These are phyloP conservation scores for Cryptosporidium felis DNA, from an alignment of 169 alveolate species.

Conservation along the genomic window DNA sequence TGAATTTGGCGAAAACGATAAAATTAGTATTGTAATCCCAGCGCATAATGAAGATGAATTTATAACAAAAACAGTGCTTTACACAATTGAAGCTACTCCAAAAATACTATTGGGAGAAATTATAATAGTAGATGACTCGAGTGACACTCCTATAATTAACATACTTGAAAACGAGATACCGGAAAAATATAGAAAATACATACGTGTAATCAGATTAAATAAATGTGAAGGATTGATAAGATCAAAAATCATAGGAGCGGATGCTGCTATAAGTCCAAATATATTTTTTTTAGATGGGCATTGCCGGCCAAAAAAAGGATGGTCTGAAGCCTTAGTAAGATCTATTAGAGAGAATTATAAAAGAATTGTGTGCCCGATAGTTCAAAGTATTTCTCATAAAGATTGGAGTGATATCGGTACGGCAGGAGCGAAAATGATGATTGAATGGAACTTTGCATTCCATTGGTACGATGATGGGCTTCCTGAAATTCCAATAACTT, in stretches of 20 bases:
- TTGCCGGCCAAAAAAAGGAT: constrained; percentile 75
- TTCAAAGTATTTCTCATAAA: constrained; percentile 28
- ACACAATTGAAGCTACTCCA: constrained; percentile 74
- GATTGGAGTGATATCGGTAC: constrained; percentile 76
- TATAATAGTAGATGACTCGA: constrained; percentile 77
- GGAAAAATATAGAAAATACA: constrained; percentile 20
- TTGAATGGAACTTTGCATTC: constrained; percentile 79
- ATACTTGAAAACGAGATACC: constrained; percentile 66
- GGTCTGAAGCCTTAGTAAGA: constrained; percentile 72
- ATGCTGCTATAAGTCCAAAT: constrained; percentile 73
- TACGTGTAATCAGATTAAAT: constrained; percentile 72
- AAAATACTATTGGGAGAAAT: constrained; percentile 72
- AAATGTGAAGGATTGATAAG: constrained; percentile 76
- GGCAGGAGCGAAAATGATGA: constrained; percentile 78
- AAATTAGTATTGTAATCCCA: constrained; percentile 73
- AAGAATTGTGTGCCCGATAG: constrained; percentile 79
- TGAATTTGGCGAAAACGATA: constrained; percentile 6
- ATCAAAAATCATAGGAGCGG: constrained; percentile 77
- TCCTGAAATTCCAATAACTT: constrained; percentile 74
- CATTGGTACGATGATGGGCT: constrained; percentile 79
- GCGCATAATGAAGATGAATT: constrained; percentile 77
- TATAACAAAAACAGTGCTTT: constrained; percentile 68
- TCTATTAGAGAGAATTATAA: constrained; percentile 75
- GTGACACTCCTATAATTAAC: constrained; percentile 71
- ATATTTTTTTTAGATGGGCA: constrained; percentile 81